A percentile compares a stretch with the other conserved stretches of the same genome.
These are phyloP conservation scores for Pseudogymnoascus sp. DNA, from an alignment of 2,329 filamentous ascomycete species.

Conservation along the genomic window DNA sequence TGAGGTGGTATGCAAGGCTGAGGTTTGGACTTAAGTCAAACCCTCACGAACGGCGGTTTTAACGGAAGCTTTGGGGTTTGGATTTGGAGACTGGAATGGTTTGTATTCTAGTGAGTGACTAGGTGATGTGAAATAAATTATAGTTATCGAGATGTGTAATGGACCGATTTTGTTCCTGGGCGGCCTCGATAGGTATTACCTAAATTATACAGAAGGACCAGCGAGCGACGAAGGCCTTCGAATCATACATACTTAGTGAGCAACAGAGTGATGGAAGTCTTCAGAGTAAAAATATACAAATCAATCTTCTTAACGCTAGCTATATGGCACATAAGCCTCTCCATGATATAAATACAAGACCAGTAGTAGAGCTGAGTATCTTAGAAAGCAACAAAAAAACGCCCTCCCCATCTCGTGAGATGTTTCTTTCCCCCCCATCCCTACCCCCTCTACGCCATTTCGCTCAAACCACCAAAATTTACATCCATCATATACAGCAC, in stretches of 20 bases:
- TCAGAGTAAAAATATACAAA: not conserved
- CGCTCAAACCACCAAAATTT: constrained; percentile 7
- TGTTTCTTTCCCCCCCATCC: not conserved
- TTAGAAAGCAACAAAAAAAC: not conserved
- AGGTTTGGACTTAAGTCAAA: not conserved
- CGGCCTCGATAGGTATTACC: not conserved
- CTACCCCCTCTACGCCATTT: not conserved
- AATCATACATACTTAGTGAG: not conserved
- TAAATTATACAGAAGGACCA: too few relatives aligned
- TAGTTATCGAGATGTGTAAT: not conserved
- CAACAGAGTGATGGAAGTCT: too few relatives aligned
- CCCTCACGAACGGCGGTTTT: too few relatives aligned
- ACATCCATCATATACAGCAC: constrained; percentile 3
- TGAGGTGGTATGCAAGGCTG: not conserved
- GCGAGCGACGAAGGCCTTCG: too few relatives aligned
- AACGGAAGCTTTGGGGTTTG: not conserved
- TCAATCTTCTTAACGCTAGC: not conserved
- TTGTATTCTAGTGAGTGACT: not conserved
- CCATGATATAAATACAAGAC: not conserved
- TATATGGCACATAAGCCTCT: not conserved
- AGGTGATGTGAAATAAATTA: not conserved
- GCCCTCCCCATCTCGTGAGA: not conserved
- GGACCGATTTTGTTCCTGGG: not conserved
- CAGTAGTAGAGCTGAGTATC: constrained; percentile 7
- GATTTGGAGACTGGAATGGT: not conserved